Evolutionary conservation across 2,329 filamentous ascomycete genomes (phyloP), one percentile per base, ranked within the genome.

Genomic region (Neonectria neomacrospora): DNA sequence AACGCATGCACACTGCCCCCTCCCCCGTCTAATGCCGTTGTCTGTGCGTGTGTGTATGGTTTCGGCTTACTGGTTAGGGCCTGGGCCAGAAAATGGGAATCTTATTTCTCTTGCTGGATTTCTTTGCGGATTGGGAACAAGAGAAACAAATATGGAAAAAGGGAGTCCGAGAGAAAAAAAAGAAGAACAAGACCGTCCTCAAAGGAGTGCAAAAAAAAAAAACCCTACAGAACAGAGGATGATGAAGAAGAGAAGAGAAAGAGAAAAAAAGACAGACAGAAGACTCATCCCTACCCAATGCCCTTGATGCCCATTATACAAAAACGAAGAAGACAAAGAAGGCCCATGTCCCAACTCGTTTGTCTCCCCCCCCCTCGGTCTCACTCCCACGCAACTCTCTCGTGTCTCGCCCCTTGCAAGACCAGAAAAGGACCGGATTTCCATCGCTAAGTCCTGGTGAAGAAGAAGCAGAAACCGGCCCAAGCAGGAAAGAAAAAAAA

Each of bases 251-350:
- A 51, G 28, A 45, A 56, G 28, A 61, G 47, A 42, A 26, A 61
- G 52, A 47, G n/a, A 56, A 14, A 32, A 22, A 52, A 50, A 57
- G 44, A 48, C 56, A 26, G 48, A 61, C 28, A 16, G 28, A 32
- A 45, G 26, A 56, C 58, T 45, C 32, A 20, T 56, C 28, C 56
- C 39, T 39, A 53, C 22, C 42, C 48, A 37, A 55, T 61, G 55
- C 59, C 52, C 48, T 53, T 65, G 61, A 52, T 64, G 54, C 53
- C 66, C 60, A 61, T 68, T 42, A 65, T 65, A 65, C 64, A 53
- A 39, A 51, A 39, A 54, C 57, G 44, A 63, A 52, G 44, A 45
- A 12, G 44, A 53, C 41, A 39, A 20, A 34, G 16, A 53, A 57
- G 58, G 42, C 41, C 61, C 54, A 34, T n/a, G 16, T 16, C 37